Evolutionary conservation across 164 flowering plant species (phyloP).

Genomic region (Houttuynia cordata): DNA sequence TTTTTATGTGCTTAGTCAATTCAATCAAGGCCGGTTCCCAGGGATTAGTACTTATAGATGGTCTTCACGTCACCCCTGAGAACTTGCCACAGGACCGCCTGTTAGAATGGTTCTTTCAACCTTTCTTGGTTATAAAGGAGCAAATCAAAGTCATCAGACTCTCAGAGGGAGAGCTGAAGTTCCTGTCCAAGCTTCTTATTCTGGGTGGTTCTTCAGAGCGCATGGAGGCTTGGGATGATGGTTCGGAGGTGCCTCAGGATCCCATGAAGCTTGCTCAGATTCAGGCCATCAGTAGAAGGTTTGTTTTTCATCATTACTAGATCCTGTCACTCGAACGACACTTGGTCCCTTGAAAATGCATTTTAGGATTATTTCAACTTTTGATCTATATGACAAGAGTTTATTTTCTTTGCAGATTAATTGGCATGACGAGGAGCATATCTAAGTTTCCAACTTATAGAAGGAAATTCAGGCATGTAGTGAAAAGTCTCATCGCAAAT

Average conservation of each 20-base stretch:
- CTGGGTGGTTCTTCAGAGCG: conserved; percentile 36
- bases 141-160: conserved; percentile 54
- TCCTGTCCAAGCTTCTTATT: conserved; percentile 52
- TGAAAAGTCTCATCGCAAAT: conserved; percentile 38
- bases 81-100: conserved; percentile 76
- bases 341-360: background rate
- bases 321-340: background rate
- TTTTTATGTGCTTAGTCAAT: conserved; percentile 34
- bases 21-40: conserved; percentile 59
- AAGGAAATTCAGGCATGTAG: conserved; percentile 49
- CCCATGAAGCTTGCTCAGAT: conserved; percentile 76
- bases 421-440: conserved; percentile 52
- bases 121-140: conserved; percentile 66
- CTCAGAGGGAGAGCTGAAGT: conserved; percentile 44
- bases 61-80: conserved; percentile 44
- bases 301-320: conserved; percentile 2
- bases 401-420: conserved; percentile 54
- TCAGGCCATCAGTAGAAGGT: conserved; percentile 87
- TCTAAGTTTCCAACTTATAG: conserved; percentile 79
- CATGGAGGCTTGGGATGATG: conserved; percentile 63
- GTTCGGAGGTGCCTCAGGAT: conserved; percentile 40
- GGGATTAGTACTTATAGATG: conserved; percentile 55
- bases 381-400: background rate
- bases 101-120: conserved; percentile 84
- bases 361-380: too few relatives aligned